These are phyloP conservation scores for Rickenella mellea DNA, from an alignment of 768 basidiomycete genomes.

Conservation along the genomic window DNA sequence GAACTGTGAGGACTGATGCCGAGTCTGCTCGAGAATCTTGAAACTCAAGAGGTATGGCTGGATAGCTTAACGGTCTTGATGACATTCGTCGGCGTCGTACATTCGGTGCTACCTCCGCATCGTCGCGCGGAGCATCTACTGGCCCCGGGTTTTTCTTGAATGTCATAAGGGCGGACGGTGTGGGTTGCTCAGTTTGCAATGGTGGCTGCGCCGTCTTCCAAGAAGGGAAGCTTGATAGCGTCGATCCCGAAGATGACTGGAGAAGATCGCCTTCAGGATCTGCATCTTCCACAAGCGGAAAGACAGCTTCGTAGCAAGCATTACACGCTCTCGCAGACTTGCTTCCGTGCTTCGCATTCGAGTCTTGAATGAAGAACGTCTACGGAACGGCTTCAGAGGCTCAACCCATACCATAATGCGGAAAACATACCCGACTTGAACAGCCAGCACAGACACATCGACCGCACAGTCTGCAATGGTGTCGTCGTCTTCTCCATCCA, in stretches of 20 bases:
- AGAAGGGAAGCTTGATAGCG: constrained; percentile 41
- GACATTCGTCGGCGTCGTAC: constrained; percentile 1
- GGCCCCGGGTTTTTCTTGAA: not conserved
- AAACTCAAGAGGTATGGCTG: not conserved
- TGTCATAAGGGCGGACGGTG: not conserved
- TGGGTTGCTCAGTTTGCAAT: not conserved
- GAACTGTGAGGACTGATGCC: too few species aligned
- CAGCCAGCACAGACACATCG: constrained; percentile 80
- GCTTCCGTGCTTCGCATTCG: constrained; percentile 28
- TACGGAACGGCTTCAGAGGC: constrained; percentile 19
- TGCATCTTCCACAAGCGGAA: constrained; percentile 45
- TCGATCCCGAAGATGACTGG: constrained; percentile 31
- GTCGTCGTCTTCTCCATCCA: constrained; percentile 69
- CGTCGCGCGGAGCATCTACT: too few species aligned
- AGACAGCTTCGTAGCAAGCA: constrained; percentile 79
- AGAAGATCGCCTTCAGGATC: constrained; percentile 11
- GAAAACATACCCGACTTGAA: constrained; percentile 55
- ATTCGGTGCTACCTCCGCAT: not conserved
- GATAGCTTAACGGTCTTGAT: not conserved
- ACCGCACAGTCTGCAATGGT: constrained; percentile 84
- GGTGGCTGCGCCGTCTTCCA: constrained; percentile 18
- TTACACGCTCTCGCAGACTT: constrained; percentile 77
- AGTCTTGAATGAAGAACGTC: constrained; percentile 78
- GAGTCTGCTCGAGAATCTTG: not conserved
- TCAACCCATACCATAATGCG: not conserved